Conservation (phyloP, 805 yeast genomes). For the Scheffersomyces amazonensis region DNA sequence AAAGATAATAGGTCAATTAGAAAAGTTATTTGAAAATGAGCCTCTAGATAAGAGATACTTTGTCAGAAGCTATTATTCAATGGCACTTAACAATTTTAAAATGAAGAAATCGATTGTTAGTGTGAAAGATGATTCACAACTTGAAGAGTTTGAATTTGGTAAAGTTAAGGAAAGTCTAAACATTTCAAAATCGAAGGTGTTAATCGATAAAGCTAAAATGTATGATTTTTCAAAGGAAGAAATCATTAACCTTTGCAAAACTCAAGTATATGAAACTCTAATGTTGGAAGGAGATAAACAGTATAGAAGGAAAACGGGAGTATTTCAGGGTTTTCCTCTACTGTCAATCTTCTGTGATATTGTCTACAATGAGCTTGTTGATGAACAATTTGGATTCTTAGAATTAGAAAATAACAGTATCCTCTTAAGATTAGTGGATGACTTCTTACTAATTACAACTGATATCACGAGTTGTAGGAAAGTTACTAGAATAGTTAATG, state of each 20-base stretch:
- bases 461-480: slow-evolving; percentile 17
- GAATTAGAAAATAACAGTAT: slow-evolving; percentile 4
- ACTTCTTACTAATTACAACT: slow-evolving; percentile 69
- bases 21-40: slow-evolving; percentile 23
- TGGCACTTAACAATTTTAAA: background rate
- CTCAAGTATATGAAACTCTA: slow-evolving; percentile 54
- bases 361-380: slow-evolving; percentile 61
- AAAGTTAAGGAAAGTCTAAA: background rate
- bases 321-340: slow-evolving; percentile 81
- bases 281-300: slow-evolving; percentile 32
- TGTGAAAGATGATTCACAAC: slow-evolving; percentile 12
- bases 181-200: slow-evolving; percentile 1
- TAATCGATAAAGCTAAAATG: slow-evolving; percentile 23
- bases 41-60: slow-evolving; percentile 14
- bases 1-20: slow-evolving; percentile 33
- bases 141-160: slow-evolving; percentile 6
- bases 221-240: slow-evolving; percentile 39
- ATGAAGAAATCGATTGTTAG: background rate
- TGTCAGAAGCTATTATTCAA: slow-evolving; percentile 4
- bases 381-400: slow-evolving; percentile 23
- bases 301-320: slow-evolving; percentile 55
- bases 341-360: slow-evolving; percentile 76
- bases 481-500: slow-evolving; percentile 15
- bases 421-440: slow-evolving; percentile 76
- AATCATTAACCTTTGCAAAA: slow-evolving; percentile 41